These are phyloP conservation scores for Clitopilus passeckerianus DNA, from an alignment of 768 basidiomycete genomes.

Conservation along the genomic window DNA sequence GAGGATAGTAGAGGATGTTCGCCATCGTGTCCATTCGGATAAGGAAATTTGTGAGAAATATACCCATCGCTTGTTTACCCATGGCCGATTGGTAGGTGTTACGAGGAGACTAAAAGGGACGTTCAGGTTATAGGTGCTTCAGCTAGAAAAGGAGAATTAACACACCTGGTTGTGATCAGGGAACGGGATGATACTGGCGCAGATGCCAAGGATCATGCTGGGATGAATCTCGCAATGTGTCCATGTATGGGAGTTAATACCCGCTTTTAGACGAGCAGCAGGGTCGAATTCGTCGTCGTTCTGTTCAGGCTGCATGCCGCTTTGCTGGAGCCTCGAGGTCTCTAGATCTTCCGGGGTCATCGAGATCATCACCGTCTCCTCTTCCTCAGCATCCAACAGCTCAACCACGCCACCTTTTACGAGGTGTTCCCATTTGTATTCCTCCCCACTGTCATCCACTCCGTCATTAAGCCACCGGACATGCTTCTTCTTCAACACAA, in stretches of 20 bases:
- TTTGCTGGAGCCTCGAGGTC: constrained; percentile 65
- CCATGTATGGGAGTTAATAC: constrained; percentile 85
- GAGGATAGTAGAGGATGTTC: constrained; percentile 98
- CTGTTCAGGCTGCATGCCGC: constrained; percentile 50
- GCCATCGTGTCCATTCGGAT: constrained; percentile 99
- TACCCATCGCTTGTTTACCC: constrained; percentile 99
- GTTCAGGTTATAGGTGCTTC: constrained; percentile 1
- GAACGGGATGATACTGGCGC: constrained; percentile 99
- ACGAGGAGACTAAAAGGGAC: constrained; percentile 77
- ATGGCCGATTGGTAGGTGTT: constrained; percentile 99
- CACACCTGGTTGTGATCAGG: constrained; percentile 97
- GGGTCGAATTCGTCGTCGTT: constrained; percentile 77
- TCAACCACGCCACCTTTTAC: constrained; percentile 89
- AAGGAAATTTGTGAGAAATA: constrained; percentile 96
- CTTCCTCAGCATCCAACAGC: constrained; percentile 95
- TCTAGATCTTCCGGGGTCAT: constrained; percentile 98
- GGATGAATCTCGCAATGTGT: constrained; percentile 99
- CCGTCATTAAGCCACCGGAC: constrained; percentile 65
- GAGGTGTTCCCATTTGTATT: constrained; percentile 81
- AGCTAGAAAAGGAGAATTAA: constrained; percentile 4
- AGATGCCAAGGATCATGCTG: constrained; percentile 97
- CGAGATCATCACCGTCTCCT: constrained; percentile 99
- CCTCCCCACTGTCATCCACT: constrained; percentile 53
- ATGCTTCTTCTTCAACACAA: constrained; percentile 80
- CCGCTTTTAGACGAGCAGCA: constrained; percentile 82